Base-by-base conservation (phyloP, 768 basidiomycete species). In the Lentinula raphanica region DNA sequence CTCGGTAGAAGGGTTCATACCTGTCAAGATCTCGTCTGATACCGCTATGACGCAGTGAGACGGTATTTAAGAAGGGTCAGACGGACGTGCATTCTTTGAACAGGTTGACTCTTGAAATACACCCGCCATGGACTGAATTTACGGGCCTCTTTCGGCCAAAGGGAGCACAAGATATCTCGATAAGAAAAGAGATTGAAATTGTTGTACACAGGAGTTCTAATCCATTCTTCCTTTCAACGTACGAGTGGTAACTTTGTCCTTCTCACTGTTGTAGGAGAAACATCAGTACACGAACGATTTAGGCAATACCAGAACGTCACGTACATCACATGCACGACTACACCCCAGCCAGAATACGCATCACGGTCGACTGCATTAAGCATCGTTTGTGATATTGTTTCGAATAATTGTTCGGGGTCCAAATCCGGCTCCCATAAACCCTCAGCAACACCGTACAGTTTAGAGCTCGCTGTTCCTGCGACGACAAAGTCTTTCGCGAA, bases 401-500 rank as follows among this genome's bases (percentile, higher is more conserved):
- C 97, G 67, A 99, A 99, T 46, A 99, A 76, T 71, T 98, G 97
- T 67, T 98, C 97, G 13, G 95, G 85, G 69, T 88, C 94, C 70
- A 99, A 77, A 71, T 94, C 92, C 8, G 96, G 94, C 73, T 99
- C 97, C 97, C 97, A 99, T 29, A 99, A 80, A 2, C 94, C 94
- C 72, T 99, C 97, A 40, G 97, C 97, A 54, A 96, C 87, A 88
- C 97, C 97, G 66, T 87, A 97, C 62, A 99, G 74, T 76, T 98
- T 98, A 60, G 85, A 79, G 66, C 87, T 87, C 21, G 97, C 96
- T 0, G 94, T 94, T 32, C 97, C 97, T 8, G 92, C 85, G 11
- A 98, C 97, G 59, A 95, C 93, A 65, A 99, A 99, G 72, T 98
- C 97, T 73, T 95, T 94, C 21, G 93, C 92, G 66, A 92, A 90